Base-by-base conservation (phyloP, 2,329 filamentous ascomycete genomes). In the Penicillium sp. region DNA sequence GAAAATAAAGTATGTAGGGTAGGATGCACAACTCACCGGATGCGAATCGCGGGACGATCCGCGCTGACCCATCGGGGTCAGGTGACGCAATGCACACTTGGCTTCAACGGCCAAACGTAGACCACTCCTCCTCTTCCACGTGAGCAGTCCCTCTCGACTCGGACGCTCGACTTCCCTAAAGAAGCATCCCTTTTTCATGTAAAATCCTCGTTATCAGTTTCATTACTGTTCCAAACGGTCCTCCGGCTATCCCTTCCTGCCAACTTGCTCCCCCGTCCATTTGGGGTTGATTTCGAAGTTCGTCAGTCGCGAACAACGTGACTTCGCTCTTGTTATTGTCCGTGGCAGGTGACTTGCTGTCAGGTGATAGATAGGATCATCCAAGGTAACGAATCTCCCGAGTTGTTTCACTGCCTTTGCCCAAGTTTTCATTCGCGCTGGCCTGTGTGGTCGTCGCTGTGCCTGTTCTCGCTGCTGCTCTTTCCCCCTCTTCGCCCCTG, bases 271-370 rank as follows among this genome's bases (percentile, higher is more conserved):
- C 36, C 48, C 62, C 62, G 55, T 31, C 44, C 52, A 53, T 55
- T 60, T 63, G 56, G 49, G 49, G 57, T 49, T 51, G 56, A 55
- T 63, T 63, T 64, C 56, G 57, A 64, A 63, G 58, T 59, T 64
- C 57, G 55, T 27, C 25, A 27, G 45, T 62, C 59, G 56, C 58
- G 51, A 60, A 61, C 60, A 61, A 63, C 58, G 58, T 62, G 61
- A 61, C 62, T 56, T 63, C 54, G 53, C 45, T 60, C 62, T 66
- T 71, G 64, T 69, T 72, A 65, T 69, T 66, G 64, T 67, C 67
- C 64, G 64, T 64, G 65, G 68, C 69, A 72, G 69, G 70, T 73
- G 70, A 73, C 71, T 70, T 73, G 60, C 61, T 69, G 71, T 73
- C 71, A 73, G 70, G 70, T 73, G 71, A 73, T 73, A 73, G 62